These are phyloP conservation scores for Rhodotorula mucilaginosa DNA, from an alignment of 1,284 basidiomycete genomes.

Conservation along the genomic window DNA sequence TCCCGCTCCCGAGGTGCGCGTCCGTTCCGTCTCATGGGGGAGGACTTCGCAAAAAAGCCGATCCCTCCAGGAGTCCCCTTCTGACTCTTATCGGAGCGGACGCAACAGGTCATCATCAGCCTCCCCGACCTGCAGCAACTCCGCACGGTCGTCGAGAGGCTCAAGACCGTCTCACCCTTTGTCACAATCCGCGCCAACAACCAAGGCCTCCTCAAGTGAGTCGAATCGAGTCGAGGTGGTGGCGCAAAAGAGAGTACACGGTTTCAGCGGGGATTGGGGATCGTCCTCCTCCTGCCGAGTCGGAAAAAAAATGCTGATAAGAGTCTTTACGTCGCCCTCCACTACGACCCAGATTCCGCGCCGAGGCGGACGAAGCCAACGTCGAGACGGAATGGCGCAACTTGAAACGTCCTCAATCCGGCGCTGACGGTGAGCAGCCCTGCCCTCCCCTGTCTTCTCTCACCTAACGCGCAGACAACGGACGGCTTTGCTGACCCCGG, in stretches of 20 bases:
- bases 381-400: slow-evolving; percentile 47
- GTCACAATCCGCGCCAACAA: slow-evolving; percentile 36
- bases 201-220: slow-evolving; percentile 30
- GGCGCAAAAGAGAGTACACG: no score
- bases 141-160: slow-evolving; percentile 46
- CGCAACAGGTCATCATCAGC: slow-evolving; percentile 43
- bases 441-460: no score
- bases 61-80: not conserved
- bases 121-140: slow-evolving; percentile 45
- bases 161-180: slow-evolving; percentile 43
- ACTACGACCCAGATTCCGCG: slow-evolving; percentile 16
- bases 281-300: no score
- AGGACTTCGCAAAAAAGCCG: no score
- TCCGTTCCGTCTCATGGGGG: not conserved
- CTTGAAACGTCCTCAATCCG: slow-evolving; percentile 42
- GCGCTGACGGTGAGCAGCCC: slow-evolving; percentile 17
- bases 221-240: no score
- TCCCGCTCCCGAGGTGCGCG: slow-evolving; percentile 45
- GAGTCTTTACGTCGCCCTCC: not conserved
- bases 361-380: slow-evolving; percentile 39
- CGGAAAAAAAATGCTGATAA: no score
- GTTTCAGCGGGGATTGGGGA: no score
- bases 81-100: not conserved
- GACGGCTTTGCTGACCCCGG: no score
- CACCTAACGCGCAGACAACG: no score